These are phyloP conservation scores for Pugionium dolabratum DNA, from an alignment of 345 rosid genomes.

Conservation along the genomic window DNA sequence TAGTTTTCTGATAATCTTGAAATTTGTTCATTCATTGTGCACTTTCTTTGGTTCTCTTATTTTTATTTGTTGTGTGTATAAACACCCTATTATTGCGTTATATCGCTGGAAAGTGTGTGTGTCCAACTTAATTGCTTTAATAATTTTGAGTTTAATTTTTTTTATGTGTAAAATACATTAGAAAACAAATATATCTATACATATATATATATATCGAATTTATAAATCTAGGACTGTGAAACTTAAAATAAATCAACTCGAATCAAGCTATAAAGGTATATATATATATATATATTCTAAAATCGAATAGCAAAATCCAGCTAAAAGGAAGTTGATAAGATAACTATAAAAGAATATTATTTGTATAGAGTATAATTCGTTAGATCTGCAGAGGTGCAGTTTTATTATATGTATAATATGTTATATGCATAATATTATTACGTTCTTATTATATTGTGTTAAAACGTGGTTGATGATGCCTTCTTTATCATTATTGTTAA, in stretches of 20 bases:
- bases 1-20: conserved; percentile 20
- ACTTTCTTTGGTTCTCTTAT: conserved; percentile 29
- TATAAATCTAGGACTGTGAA: conserved; percentile 14
- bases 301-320: conserved; percentile 27
- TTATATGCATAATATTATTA: neutral
- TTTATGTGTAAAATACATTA: conserved; percentile 2
- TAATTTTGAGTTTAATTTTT: neutral
- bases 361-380: conserved; percentile 23
- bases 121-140: conserved; percentile 26
- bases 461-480: conserved; percentile 21
- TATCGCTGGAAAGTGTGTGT: conserved; percentile 41
- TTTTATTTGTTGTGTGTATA: conserved; percentile 29
- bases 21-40: conserved; percentile 20
- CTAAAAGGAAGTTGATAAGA: conserved; percentile 37
- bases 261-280: conserved; percentile 16
- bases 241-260: conserved; percentile 19
- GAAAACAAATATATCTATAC: neutral
- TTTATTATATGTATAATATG: conserved; percentile 18
- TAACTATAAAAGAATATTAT: conserved; percentile 27
- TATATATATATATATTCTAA: neutral
- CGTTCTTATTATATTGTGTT: conserved; percentile 27
- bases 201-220: neutral
- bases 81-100: conserved; percentile 32
- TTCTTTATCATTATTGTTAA: conserved; percentile 30
- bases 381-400: conserved; percentile 21